Conservation (phyloP, 2,329 filamentous ascomycete species). For the Penicillium sp. region DNA sequence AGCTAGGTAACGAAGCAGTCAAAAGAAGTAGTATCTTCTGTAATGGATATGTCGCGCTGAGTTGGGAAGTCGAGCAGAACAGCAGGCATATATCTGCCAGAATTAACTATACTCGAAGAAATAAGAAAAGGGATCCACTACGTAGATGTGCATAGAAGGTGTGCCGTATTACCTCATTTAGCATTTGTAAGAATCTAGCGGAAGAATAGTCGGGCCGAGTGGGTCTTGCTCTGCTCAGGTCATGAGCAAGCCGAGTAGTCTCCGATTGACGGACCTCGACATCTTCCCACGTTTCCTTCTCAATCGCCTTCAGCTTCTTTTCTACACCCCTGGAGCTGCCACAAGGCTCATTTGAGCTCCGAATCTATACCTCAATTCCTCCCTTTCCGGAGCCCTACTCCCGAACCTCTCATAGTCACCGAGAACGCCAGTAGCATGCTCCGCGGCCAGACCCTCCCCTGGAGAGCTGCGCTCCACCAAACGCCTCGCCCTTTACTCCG, state of each 20-base stretch:
- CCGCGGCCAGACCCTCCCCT: conserved; percentile 65
- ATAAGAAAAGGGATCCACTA: not conserved
- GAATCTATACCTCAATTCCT: not conserved
- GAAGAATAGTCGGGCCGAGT: not conserved
- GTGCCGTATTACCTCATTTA: not conserved
- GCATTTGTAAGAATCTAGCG: conserved; percentile 2
- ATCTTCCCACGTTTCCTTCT: conserved; percentile 5
- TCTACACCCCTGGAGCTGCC: not conserved
- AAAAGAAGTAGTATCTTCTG: too few species aligned
- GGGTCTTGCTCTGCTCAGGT: conserved; percentile 3
- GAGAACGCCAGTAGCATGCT: conserved; percentile 54
- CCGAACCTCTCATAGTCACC: conserved; percentile 6
- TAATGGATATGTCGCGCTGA: too few species aligned
- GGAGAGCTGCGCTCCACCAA: conserved; percentile 61
- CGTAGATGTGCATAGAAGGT: not conserved
- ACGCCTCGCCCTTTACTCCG: conserved; percentile 44
- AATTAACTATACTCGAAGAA: too few species aligned
- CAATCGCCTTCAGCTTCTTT: not conserved
- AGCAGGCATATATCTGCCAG: too few species aligned
- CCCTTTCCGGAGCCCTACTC: conserved; percentile 2
- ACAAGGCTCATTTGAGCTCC: conserved; percentile 12
- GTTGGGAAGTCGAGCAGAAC: too few species aligned
- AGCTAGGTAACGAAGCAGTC: too few species aligned
- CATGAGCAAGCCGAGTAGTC: conserved; percentile 7
- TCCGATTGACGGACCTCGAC: conserved; percentile 18